Conservation (phyloP, 1,284 basidiomycete species). For the Cerrena zonata region DNA sequence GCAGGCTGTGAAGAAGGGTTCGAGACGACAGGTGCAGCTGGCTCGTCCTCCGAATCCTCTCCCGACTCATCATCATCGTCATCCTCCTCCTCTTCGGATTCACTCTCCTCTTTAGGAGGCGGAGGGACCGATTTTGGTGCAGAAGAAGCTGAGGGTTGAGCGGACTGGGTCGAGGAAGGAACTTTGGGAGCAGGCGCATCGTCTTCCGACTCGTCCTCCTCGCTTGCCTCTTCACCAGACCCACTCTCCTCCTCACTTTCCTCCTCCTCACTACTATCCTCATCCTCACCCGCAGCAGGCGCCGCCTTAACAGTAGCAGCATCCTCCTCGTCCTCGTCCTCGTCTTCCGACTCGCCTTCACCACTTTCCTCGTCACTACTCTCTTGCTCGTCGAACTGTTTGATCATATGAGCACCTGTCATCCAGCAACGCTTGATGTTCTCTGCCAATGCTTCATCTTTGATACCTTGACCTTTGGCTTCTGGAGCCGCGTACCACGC, state of each 20-base stretch:
- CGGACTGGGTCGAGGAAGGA: background rate
- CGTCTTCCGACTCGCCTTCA: slow-evolving; percentile 14
- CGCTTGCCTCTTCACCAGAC: slow-evolving; percentile 17
- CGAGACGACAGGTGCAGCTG: background rate
- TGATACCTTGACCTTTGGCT: slow-evolving; percentile 44
- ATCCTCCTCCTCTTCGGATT: slow-evolving; percentile 18
- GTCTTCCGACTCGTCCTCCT: background rate
- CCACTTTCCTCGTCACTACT: slow-evolving; percentile 46
- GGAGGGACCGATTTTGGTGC: background rate
- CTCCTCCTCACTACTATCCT: slow-evolving; percentile 4
- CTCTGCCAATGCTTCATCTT: slow-evolving; percentile 37
- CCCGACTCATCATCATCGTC: background rate
- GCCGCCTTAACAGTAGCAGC: background rate
- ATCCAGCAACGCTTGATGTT: slow-evolving; percentile 65
- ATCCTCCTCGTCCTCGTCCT: slow-evolving; percentile 16
- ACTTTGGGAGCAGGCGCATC: background rate
- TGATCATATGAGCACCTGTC: slow-evolving; percentile 67
- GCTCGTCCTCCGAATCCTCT: background rate
- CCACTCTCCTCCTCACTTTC: background rate
- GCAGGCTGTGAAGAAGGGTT: no score
- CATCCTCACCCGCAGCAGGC: background rate
- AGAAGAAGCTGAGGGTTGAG: background rate
- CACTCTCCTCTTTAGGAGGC: background rate
- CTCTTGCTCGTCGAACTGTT: slow-evolving; percentile 72
- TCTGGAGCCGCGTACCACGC: slow-evolving; percentile 55